Percentiles rank a stretch among this genome's conserved stretches.
Conservation (phyloP, 1,284 basidiomycete species). For the Heterobasidion irregulare region DNA sequence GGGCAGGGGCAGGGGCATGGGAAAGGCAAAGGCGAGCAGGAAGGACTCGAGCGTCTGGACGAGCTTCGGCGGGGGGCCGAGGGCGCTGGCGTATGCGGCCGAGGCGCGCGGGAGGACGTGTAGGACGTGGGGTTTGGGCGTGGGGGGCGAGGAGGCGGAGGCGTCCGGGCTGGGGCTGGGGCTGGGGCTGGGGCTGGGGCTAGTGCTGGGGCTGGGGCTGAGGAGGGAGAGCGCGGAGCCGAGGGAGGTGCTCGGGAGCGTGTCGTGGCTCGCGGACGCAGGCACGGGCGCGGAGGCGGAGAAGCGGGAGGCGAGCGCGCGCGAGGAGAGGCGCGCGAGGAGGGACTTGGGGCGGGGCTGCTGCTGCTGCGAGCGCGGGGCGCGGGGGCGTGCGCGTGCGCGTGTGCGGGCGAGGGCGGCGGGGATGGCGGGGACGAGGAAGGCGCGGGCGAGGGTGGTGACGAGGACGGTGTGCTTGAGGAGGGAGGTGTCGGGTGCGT, state of each 20-base stretch:
- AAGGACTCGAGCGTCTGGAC: constrained; percentile 28
- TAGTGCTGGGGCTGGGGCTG: constrained; percentile 2
- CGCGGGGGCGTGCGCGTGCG: constrained; percentile 2
- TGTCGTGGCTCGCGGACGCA: constrained; percentile 10
- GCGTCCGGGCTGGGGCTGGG: too few relatives aligned
- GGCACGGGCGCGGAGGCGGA: background rate
- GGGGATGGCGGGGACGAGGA: constrained; percentile 20
- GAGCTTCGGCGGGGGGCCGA: constrained; percentile 14
- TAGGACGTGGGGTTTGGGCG: constrained; percentile 19
- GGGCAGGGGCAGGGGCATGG: constrained; percentile 1
- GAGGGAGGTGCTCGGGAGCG: constrained; percentile 14
- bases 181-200: too few relatives aligned
- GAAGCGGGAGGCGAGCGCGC: background rate
- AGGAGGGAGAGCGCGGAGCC: constrained; percentile 1
- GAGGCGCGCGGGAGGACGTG: constrained; percentile 21
- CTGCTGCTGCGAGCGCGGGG: background rate
- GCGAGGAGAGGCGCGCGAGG: background rate
- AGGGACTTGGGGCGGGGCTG: background rate
- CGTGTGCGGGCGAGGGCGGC: background rate
- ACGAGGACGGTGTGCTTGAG: constrained; percentile 34
- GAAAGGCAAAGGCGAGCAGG: constrained; percentile 24
- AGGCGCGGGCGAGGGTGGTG: constrained; percentile 32
- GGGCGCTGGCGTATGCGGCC: constrained; percentile 8
- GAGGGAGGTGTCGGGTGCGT: constrained; percentile 25
- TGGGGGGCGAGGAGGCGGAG: background rate